A percentile compares a stretch with the other conserved stretches of the same genome.
Conservation (phyloP, 2,329 filamentous ascomycete genomes). For the Dactylonectria estremocensis region DNA sequence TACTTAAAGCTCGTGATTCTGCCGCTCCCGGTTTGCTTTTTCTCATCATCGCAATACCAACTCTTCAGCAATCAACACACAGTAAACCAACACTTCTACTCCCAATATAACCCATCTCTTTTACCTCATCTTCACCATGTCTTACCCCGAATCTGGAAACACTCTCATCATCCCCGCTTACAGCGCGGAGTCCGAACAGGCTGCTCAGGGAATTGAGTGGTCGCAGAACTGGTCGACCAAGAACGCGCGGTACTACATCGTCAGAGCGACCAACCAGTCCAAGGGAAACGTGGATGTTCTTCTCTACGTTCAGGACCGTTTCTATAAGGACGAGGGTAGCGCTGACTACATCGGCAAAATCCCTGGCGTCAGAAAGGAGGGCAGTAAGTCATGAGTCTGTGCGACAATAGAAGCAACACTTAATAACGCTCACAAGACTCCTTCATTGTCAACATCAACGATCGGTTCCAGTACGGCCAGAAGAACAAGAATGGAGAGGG, state of each 20-base stretch:
- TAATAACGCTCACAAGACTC: conserved; percentile 3
- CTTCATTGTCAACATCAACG: conserved; percentile 29
- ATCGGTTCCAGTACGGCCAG: conserved; percentile 41
- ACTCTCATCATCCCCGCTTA: conserved; percentile 32
- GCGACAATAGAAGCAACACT: too few species aligned
- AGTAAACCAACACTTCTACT: background rate
- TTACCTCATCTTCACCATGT: conserved; percentile 22
- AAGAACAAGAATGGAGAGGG: conserved; percentile 33
- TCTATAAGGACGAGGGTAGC: conserved; percentile 29
- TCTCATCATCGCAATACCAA: background rate
- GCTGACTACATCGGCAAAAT: conserved; percentile 31
- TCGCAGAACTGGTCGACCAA: conserved; percentile 28
- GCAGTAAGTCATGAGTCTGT: conserved; percentile 20
- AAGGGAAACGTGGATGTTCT: conserved; percentile 28
- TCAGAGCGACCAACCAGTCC: conserved; percentile 34
- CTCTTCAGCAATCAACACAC: background rate
- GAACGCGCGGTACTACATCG: conserved; percentile 35
- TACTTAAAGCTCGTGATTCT: background rate
- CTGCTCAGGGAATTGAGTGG: conserved; percentile 33
- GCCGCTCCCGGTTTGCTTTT: background rate
- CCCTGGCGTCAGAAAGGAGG: conserved; percentile 28
- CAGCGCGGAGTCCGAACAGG: conserved; percentile 25
- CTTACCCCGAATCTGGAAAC: conserved; percentile 27
- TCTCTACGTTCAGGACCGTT: conserved; percentile 35
- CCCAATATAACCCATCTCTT: background rate